phyloP scores from a whole-genome alignment of 345 rosid genomes.

The Syzygium aqueum region DNA sequence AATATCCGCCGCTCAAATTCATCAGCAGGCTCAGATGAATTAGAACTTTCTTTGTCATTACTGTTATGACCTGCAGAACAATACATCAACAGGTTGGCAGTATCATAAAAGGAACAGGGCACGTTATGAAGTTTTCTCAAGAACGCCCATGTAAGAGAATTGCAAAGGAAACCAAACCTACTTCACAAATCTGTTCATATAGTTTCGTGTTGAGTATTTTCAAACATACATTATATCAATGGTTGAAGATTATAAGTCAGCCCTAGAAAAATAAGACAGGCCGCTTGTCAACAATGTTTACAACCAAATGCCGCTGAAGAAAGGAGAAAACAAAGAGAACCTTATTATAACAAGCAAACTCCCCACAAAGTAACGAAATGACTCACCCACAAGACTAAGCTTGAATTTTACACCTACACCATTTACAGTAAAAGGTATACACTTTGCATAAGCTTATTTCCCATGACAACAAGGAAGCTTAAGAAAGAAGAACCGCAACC shows the following conservation, averaged over 20 bases:
- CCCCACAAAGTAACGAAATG: not conserved
- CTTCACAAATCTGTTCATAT: not conserved
- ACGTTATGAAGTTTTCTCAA: not conserved
- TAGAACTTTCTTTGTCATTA: not conserved
- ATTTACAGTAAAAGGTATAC: not conserved
- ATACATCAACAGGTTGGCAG: not conserved
- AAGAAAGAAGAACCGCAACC: not conserved
- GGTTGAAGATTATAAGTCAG: not conserved
- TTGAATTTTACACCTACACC: not conserved
- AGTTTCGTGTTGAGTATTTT: not conserved
- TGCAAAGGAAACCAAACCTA: not conserved
- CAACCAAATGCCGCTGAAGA: not conserved
- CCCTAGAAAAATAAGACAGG: not conserved
- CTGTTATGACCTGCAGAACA: not conserved
- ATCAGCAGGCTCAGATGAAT: conserved; percentile 16
- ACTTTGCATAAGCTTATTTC: not conserved
- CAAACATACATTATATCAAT: not conserved
- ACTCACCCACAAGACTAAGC: not conserved
- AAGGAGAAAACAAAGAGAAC: not conserved
- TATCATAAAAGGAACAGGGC: not conserved
- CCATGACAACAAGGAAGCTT: not conserved
- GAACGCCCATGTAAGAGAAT: not conserved
- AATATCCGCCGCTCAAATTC: conserved; percentile 23
- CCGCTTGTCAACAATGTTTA: not conserved
- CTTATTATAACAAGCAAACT: not conserved